These are phyloP conservation scores for Basipetospora sp. DNA, from an alignment of 2,329 filamentous ascomycete genomes.

Conservation along the genomic window DNA sequence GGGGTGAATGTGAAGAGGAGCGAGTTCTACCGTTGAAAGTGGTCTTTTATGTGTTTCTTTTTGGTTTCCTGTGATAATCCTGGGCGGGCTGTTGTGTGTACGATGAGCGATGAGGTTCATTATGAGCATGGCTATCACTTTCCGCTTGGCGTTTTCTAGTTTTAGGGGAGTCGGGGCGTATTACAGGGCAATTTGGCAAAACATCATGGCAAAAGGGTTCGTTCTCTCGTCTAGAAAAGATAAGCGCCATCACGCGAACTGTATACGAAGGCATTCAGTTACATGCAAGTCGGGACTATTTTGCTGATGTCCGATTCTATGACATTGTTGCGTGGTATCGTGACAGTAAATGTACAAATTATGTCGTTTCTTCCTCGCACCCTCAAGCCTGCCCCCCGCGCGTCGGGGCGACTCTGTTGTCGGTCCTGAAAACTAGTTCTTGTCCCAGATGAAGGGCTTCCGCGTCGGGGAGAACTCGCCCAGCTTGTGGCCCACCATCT, in stretches of 20 bases:
- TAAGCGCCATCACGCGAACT: too few relatives aligned
- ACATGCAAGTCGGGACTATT: too few relatives aligned
- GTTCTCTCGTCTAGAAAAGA: too few relatives aligned
- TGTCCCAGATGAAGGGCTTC: constrained; percentile 42
- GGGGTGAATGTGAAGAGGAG: constrained; percentile 94
- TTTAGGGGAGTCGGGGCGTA: neutral
- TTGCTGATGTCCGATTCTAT: too few relatives aligned
- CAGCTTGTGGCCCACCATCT: constrained; percentile 92
- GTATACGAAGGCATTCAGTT: too few relatives aligned
- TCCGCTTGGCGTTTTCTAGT: constrained; percentile 2
- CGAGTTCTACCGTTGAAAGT: constrained; percentile 71
- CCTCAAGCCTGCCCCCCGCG: too few relatives aligned
- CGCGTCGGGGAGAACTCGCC: constrained; percentile 69
- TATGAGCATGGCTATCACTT: constrained; percentile 1
- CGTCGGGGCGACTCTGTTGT: neutral
- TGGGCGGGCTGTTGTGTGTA: neutral
- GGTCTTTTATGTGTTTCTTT: too few relatives aligned
- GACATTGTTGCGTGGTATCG: constrained; percentile 3
- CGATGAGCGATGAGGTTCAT: neutral
- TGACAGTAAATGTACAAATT: constrained; percentile 2
- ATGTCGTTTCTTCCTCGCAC: too few relatives aligned
- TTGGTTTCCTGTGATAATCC: neutral
- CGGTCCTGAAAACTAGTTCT: constrained; percentile 12
- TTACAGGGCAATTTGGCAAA: too few relatives aligned
- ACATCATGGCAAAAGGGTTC: too few relatives aligned